Conservation (phyloP, 1,284 basidiomycete species). For the Tilletia walkeri region DNA sequence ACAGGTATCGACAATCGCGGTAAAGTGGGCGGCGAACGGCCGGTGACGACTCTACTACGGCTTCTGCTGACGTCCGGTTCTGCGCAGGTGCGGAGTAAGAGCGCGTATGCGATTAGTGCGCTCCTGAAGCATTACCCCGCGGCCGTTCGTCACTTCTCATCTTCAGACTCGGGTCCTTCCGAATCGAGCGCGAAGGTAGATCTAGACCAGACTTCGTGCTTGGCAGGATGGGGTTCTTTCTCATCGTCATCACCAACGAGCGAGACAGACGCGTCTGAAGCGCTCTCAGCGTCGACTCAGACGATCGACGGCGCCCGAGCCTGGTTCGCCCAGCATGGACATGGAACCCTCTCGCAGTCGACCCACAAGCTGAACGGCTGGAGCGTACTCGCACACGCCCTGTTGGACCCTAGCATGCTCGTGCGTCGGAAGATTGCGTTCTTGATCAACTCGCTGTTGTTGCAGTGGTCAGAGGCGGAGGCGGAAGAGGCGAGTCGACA, state of each 20-base stretch:
- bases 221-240: not conserved
- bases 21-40: conserved; percentile 33
- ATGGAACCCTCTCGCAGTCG: not conserved
- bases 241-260: too few species aligned
- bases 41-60: conserved; percentile 30
- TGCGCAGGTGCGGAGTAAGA: conserved; percentile 63
- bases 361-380: conserved; percentile 66
- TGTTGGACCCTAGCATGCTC: conserved; percentile 73
- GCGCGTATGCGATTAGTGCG: conserved; percentile 80
- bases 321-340: conserved; percentile 15
- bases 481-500: not conserved
- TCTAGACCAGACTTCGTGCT: conserved; percentile 10
- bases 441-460: conserved; percentile 74
- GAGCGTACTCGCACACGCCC: conserved; percentile 65
- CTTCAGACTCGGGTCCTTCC: not conserved
- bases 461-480: conserved; percentile 58
- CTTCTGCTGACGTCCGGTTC: not conserved
- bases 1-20: conserved; percentile 10
- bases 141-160: conserved; percentile 65
- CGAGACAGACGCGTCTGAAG: not conserved
- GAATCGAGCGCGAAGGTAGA: not conserved
- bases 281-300: not conserved
- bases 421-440: conserved; percentile 83
- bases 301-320: not conserved
- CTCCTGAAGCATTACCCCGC: conserved; percentile 76